Evolutionary conservation across 2,329 filamentous ascomycete genomes (phyloP), one percentile per base, ranked within the genome.

Genomic region (Diplodia seriata): DNA sequence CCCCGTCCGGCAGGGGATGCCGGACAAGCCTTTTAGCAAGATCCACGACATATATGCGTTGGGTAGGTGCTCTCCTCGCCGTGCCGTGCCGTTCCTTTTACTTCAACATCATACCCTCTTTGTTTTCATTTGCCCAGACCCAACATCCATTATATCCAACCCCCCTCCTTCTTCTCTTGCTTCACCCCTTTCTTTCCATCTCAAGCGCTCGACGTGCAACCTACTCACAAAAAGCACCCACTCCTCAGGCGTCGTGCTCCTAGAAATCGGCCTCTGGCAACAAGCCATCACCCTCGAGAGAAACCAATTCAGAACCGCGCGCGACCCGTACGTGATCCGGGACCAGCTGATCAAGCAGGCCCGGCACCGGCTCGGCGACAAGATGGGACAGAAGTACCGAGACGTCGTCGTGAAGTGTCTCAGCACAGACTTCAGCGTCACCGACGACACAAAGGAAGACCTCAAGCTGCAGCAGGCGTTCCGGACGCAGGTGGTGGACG

Each of bases 11-110:
- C 74, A 78, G 49, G 77, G 3, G 50, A 53, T 1, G 5, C 77
- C 78, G 14, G 71, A 62, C 1, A 69, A 69, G 14, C 69, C 69
- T 26, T 80, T 80, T 66, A 71, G 40, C 14, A 73, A 73, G 11
- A 59, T 65, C 0, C 77, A 80, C 59, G 79, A 81, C 59, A 76
- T 80, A 23, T 80, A 80, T 68, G 72, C 78, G 2, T 69, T 81
- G 12, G 79, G 56, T 47, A 47, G 43, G 54, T 1, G 6, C 31
- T 31, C 8, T 8, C 31, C 31, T 6, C 31, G n/a, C n/a, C n/a
- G n/a, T n/a, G 18, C 40, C 15, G 23, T 23, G 23, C 23, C 23
- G 23, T 23, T 23, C 23, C 1, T 23, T 23, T 23, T 23, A 2
- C 23, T 23, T 23, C 23, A 23, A 23, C 23, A 23, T 23, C 23